A percentile compares a stretch with the other conserved stretches of the same genome.
Conservation (phyloP, 78 protist species). For the Bodo saltans region DNA sequence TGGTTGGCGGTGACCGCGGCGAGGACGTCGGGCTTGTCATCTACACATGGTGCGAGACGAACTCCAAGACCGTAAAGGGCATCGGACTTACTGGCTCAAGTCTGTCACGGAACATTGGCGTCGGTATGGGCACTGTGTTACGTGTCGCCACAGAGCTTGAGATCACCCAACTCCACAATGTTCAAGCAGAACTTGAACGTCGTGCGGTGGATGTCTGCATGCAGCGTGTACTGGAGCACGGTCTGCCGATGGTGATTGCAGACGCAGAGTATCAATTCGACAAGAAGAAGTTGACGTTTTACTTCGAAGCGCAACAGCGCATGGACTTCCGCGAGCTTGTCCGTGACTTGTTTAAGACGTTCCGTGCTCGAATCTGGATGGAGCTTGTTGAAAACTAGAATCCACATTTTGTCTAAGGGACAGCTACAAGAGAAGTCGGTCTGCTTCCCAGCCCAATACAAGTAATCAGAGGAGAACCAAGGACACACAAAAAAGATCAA, state of each 20-base stretch:
- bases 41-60: not conserved
- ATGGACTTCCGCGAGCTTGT: not conserved
- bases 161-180: not conserved
- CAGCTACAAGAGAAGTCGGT: too few relatives aligned
- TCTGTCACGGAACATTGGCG: not conserved
- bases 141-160: not conserved
- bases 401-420: too few relatives aligned
- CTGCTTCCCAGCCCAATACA: too few relatives aligned
- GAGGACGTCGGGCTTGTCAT: slow-evolving; percentile 6
- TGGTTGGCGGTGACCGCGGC: not conserved
- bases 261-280: slow-evolving; percentile 25
- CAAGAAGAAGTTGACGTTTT: slow-evolving; percentile 14
- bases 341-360: not conserved
- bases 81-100: not conserved
- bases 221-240: not conserved
- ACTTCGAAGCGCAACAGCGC: not conserved
- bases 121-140: not conserved
- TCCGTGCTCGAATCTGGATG: slow-evolving; percentile 18
- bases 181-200: not conserved
- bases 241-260: not conserved
- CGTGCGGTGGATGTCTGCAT: not conserved
- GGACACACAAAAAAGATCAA: too few relatives aligned
- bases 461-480: too few relatives aligned
- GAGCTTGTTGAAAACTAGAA: too few relatives aligned
- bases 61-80: not conserved